Percentiles rank a stretch among this genome's conserved stretches.
These are phyloP conservation scores for carrot (Daucus carota) DNA, from an alignment of 129 eudicot species.

Conservation along the genomic window DNA sequence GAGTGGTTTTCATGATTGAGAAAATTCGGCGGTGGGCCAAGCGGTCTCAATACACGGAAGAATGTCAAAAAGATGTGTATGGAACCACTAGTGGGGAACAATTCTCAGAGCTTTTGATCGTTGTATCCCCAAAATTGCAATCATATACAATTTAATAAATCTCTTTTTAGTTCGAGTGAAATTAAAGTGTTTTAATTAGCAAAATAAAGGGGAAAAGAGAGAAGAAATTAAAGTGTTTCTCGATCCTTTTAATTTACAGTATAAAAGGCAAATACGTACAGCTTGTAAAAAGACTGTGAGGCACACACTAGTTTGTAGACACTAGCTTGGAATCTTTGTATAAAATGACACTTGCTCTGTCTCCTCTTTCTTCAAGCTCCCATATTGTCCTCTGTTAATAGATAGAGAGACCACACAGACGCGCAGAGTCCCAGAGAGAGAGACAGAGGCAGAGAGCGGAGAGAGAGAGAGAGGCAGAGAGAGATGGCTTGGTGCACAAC, in stretches of 20 bases:
- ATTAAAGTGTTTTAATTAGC: too few relatives aligned
- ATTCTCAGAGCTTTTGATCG: background rate
- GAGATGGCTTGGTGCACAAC: slow-evolving; percentile 27
- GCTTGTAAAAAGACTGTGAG: slow-evolving; percentile 5
- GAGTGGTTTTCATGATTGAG: slow-evolving; percentile 8
- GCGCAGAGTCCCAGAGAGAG: background rate
- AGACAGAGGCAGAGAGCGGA: background rate
- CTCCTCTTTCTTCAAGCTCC: slow-evolving; percentile 11
- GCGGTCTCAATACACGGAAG: slow-evolving; percentile 13
- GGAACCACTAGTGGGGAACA: background rate
- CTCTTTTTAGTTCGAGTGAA: background rate
- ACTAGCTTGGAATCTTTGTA: slow-evolving; percentile 17
- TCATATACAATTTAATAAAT: background rate
- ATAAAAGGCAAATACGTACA: background rate
- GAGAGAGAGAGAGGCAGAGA: background rate
- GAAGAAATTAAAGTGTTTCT: background rate
- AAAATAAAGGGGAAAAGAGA: too few relatives aligned
- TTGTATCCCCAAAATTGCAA: background rate
- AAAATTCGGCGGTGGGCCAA: slow-evolving; percentile 14
- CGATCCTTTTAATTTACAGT: slow-evolving; percentile 2
- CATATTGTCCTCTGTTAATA: background rate
- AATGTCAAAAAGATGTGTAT: background rate
- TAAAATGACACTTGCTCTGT: slow-evolving; percentile 19
- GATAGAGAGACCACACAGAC: background rate
- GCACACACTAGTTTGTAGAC: background rate